These are phyloP conservation scores for Microthyrium microscopicum DNA, from an alignment of 2,329 filamentous ascomycete genomes.

Conservation along the genomic window DNA sequence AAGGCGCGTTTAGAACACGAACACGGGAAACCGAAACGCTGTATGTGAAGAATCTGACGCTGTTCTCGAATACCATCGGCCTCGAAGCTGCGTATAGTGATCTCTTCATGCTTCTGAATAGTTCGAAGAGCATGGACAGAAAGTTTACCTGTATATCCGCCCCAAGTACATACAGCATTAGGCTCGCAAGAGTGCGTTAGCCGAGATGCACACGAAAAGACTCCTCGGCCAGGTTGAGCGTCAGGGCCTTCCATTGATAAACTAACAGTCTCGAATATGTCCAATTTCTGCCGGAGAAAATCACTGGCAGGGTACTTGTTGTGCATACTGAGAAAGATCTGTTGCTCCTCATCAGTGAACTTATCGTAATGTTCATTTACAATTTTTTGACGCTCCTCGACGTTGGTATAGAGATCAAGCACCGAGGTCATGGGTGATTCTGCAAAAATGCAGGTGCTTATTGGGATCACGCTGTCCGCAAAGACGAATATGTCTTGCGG, in stretches of 20 bases:
- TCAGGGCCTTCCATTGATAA: too few relatives aligned
- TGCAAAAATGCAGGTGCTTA: not conserved
- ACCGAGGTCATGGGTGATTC: not conserved
- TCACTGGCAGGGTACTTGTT: slow-evolving; percentile 14
- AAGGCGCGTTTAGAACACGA: slow-evolving; percentile 22
- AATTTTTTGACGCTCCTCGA: not conserved
- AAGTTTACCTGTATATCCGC: slow-evolving; percentile 15
- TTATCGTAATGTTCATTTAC: not conserved
- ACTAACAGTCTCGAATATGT: too few relatives aligned
- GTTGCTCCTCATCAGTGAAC: slow-evolving; percentile 5
- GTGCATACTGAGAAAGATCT: slow-evolving; percentile 16
- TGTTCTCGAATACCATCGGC: slow-evolving; percentile 10
- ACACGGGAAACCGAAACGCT: slow-evolving; percentile 21
- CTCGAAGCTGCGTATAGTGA: slow-evolving; percentile 20
- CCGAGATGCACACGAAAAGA: not conserved
- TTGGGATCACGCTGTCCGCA: too few relatives aligned
- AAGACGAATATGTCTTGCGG: too few relatives aligned
- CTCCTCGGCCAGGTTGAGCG: too few relatives aligned
- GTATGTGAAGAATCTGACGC: slow-evolving; percentile 14
- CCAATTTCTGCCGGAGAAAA: slow-evolving; percentile 13
- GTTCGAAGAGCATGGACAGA: slow-evolving; percentile 20
- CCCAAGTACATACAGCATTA: slow-evolving; percentile 22
- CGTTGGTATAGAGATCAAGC: not conserved
- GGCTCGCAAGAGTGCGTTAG: slow-evolving; percentile 21
- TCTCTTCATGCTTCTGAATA: slow-evolving; percentile 20